Conservation (phyloP, 345 rosid species). For the Gynandropsis gynandra region DNA sequence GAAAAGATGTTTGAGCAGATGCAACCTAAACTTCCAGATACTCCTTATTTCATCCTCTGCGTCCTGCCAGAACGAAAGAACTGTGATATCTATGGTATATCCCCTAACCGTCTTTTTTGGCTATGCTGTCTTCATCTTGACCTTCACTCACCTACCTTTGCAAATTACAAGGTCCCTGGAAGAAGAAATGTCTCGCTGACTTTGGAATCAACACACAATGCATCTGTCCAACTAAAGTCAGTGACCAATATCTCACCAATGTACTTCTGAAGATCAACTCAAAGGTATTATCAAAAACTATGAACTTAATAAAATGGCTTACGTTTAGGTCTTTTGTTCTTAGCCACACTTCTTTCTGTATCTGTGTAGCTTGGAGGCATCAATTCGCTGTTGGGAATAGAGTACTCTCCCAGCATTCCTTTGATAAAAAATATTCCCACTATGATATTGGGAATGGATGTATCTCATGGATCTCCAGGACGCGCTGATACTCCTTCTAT, state of each 20-base stretch:
- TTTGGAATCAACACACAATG: conserved; percentile 79
- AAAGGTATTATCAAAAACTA: conserved; percentile 45
- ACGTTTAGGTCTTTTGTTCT: conserved; percentile 1
- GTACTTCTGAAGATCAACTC: conserved; percentile 82
- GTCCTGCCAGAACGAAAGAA: conserved; percentile 73
- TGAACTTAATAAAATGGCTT: conserved; percentile 3
- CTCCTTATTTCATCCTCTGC: conserved; percentile 66
- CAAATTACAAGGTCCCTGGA: conserved; percentile 70
- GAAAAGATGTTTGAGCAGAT: conserved; percentile 65
- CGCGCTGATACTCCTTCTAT: conserved; percentile 63
- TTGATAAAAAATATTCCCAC: conserved; percentile 63
- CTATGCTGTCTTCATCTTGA: conserved; percentile 10
- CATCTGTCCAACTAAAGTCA: conserved; percentile 61
- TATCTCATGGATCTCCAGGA: conserved; percentile 91
- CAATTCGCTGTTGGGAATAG: conserved; percentile 74
- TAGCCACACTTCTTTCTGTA: conserved; percentile 10
- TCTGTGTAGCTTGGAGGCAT: conserved; percentile 77
- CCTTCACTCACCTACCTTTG: conserved; percentile 15
- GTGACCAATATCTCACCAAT: conserved; percentile 78
- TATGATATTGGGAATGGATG: conserved; percentile 94
- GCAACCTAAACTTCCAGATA: conserved; percentile 41
- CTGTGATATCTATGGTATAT: conserved; percentile 71
- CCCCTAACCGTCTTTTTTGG: conserved; percentile 7
- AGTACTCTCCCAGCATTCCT: conserved; percentile 42
- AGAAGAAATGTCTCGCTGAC: conserved; percentile 58